Conservation (phyloP, 1,139 yeast species). For the Debaryomyces subglobosus region DNA sequence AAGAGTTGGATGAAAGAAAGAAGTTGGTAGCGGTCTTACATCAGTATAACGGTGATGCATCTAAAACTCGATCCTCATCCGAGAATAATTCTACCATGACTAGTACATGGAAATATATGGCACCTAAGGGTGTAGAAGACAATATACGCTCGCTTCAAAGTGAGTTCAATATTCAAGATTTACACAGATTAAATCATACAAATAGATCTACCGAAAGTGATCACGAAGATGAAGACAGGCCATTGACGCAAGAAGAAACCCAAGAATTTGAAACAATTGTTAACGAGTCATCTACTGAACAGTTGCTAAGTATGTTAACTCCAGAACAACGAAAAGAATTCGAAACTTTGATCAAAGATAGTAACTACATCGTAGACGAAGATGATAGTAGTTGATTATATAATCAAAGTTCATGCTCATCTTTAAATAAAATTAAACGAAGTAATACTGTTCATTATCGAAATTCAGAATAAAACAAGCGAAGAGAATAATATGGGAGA, state of each 20-base stretch:
- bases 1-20: slow-evolving; percentile 4
- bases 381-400: slow-evolving; percentile 9
- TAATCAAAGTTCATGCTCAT: slow-evolving; percentile 14
- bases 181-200: slow-evolving; percentile 5
- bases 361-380: slow-evolving; percentile 7
- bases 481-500: slow-evolving; percentile 4
- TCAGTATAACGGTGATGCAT: slow-evolving; percentile 1
- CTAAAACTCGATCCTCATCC: not conserved
- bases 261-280: slow-evolving; percentile 10
- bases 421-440: not conserved
- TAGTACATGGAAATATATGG: slow-evolving; percentile 6
- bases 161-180: slow-evolving; percentile 3
- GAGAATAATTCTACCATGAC: not conserved
- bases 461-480: not conserved
- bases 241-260: slow-evolving; percentile 12
- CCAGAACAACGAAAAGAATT: slow-evolving; percentile 12
- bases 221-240: slow-evolving; percentile 11
- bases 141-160: not conserved
- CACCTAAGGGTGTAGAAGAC: slow-evolving; percentile 3
- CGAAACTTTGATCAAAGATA: slow-evolving; percentile 7
- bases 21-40: slow-evolving; percentile 4
- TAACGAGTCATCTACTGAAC: slow-evolving; percentile 7
- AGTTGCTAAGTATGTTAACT: slow-evolving; percentile 9
- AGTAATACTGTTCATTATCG: not conserved
- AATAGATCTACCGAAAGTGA: not conserved